These are phyloP conservation scores for Candida pseudoglaebosa DNA, from an alignment of 805 yeast genomes.

Conservation along the genomic window DNA sequence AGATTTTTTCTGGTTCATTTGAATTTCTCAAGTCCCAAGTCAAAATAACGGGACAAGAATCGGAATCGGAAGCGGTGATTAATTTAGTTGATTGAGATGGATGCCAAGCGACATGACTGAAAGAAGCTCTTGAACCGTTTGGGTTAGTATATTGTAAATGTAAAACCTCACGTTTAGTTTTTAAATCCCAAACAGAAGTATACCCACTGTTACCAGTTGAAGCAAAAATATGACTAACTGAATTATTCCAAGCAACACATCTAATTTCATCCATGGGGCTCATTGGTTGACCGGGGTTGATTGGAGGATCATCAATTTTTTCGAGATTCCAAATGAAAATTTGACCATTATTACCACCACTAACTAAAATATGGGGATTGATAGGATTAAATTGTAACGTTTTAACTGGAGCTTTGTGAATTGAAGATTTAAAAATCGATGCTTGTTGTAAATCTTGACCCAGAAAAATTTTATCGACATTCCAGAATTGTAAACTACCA, in stretches of 20 bases:
- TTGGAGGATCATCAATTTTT: conserved; percentile 47
- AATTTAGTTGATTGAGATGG: conserved; percentile 83
- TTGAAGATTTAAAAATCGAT: conserved; percentile 46
- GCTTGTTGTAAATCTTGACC: too few relatives aligned
- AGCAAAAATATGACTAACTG: conserved; percentile 82
- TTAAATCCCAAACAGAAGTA: conserved; percentile 92
- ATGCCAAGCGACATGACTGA: conserved; percentile 91
- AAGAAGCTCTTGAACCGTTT: conserved; percentile 49
- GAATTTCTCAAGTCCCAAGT: conserved; percentile 95
- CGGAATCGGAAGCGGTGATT: conserved; percentile 83
- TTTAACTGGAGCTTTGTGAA: conserved; percentile 69
- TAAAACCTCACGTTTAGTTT: conserved; percentile 80
- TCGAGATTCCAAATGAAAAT: conserved; percentile 86
- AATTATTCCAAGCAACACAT: conserved; percentile 84
- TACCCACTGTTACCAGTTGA: conserved; percentile 81
- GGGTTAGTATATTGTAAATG: conserved; percentile 71
- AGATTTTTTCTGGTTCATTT: conserved; percentile 75
- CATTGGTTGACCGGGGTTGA: conserved; percentile 72
- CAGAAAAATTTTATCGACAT: conserved; percentile 52
- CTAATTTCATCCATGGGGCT: conserved; percentile 78
- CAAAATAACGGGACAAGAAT: conserved; percentile 71
- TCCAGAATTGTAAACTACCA: conserved; percentile 78
- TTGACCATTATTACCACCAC: conserved; percentile 89
- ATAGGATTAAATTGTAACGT: conserved; percentile 73
- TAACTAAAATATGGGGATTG: conserved; percentile 67